A percentile compares a stretch with the other conserved stretches of the same genome.
These are phyloP conservation scores for Colletotrichum sidae DNA, from an alignment of 2,329 filamentous ascomycete species.

Conservation along the genomic window DNA sequence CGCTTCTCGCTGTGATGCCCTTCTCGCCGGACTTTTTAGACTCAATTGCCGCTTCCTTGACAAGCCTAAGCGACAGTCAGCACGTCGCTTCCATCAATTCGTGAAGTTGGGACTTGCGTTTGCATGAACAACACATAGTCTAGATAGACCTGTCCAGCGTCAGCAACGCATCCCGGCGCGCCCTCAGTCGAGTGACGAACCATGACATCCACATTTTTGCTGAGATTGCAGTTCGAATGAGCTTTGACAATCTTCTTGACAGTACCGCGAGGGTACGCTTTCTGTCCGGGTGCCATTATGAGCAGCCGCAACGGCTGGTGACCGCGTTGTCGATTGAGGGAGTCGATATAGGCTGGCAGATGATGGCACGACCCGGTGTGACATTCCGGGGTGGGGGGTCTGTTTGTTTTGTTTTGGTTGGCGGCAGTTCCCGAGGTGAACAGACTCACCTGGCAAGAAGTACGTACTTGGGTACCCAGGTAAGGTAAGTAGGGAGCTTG, in stretches of 20 bases:
- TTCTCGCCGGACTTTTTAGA: constrained; percentile 80
- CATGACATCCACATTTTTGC: constrained; percentile 88
- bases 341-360: not conserved
- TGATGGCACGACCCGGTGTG: constrained; percentile 7
- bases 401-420: constrained; percentile 26
- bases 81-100: constrained; percentile 6
- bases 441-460: constrained; percentile 15
- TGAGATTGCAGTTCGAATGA: constrained; percentile 82
- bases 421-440: constrained; percentile 33
- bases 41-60: constrained; percentile 83
- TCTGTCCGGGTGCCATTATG: constrained; percentile 72
- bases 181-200: constrained; percentile 59
- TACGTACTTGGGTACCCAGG: too few relatives aligned
- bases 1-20: constrained; percentile 78
- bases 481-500: too few relatives aligned
- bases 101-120: constrained; percentile 53
- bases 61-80: constrained; percentile 53
- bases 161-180: constrained; percentile 43
- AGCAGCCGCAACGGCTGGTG: too few relatives aligned
- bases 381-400: constrained; percentile 24
- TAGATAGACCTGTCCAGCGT: constrained; percentile 75
- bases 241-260: constrained; percentile 92
- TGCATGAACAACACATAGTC: constrained; percentile 88
- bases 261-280: constrained; percentile 84
- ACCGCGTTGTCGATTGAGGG: constrained; percentile 1